Base-by-base conservation (phyloP, 768 basidiomycete genomes). In the Polyporus arcularius region DNA sequence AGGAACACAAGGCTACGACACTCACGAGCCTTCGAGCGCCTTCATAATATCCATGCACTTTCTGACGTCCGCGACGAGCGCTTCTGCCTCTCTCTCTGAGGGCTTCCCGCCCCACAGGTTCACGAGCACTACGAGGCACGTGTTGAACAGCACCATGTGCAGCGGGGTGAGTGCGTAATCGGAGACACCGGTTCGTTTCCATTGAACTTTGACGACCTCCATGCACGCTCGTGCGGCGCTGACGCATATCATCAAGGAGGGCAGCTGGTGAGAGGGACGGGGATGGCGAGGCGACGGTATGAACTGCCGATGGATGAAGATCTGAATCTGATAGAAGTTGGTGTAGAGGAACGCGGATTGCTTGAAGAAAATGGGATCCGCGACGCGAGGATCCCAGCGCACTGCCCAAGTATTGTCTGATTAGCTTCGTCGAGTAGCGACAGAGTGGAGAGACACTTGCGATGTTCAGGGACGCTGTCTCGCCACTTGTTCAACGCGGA, bases 231-330 rank as follows among this genome's bases (percentile, higher is more conserved):
- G 79, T 2, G 93, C 89, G 0, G 93, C 86, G 61, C 93, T 94
- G n/a, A 88, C 85, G 71, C 92, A 94, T 55, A 94, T 93, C 0
- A 89, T 89, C 35, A 94, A 77, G 0, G 91, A 87, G 68, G 75
- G 85, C 65, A 86, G 81, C 1, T 78, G 76, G 38, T 82, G 68
- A 3, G 74, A 70, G 0, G 78, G 73, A 0, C 78, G 79, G 56
- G 84, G 84, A 3, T 26, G 46, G 48, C 80, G 75, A 2, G 85
- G 82, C 0, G 82, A 82, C 0, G 89, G 88, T 58, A 94, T 87
- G 72, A 90, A 92, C 4, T 88, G 88, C 46, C 92, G 80, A 71
- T 94, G 92, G 50, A 92, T 83, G 58, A 86, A 75, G 67, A 94
- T 92, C 67, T 82, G 77, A 9, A 73, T 58, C n/a, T 76, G 75